Percentiles rank a stretch among this genome's conserved stretches.
These are phyloP conservation scores for Ailanthus altissimus DNA, from an alignment of 345 rosid genomes.

Conservation along the genomic window DNA sequence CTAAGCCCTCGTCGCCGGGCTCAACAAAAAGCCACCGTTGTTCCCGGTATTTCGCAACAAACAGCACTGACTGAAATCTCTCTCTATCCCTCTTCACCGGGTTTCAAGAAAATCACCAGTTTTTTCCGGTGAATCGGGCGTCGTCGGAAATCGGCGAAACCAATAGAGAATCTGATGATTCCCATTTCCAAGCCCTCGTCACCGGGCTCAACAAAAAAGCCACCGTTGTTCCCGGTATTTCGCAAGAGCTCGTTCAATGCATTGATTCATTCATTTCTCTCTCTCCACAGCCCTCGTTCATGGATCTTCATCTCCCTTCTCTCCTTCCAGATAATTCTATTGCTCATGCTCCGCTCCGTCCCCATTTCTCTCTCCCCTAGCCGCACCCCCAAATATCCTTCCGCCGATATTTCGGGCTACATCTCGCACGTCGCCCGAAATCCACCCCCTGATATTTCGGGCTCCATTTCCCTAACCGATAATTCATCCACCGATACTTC, in stretches of 20 bases:
- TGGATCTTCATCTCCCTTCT: constrained; percentile 63
- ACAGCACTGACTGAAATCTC: background rate
- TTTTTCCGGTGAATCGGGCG: constrained; percentile 25
- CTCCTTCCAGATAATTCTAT: constrained; percentile 59
- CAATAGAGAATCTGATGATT: constrained; percentile 41
- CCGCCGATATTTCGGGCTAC: constrained; percentile 2
- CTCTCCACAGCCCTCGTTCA: constrained; percentile 48
- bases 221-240: background rate
- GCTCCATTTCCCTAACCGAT: no score
- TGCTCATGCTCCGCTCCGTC: constrained; percentile 54
- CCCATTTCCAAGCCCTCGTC: constrained; percentile 46
- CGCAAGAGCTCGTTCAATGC: constrained; percentile 47
- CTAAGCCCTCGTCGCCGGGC: constrained; percentile 45
- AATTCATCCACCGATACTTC: no score
- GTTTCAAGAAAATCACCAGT: background rate
- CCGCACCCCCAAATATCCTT: constrained; percentile 16
- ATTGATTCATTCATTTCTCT: constrained; percentile 35
- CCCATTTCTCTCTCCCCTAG: constrained; percentile 37
- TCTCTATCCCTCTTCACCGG: background rate
- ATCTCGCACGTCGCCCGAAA: background rate
- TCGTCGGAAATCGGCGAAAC: constrained; percentile 19
- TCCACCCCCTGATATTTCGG: no score
- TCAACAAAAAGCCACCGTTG: constrained; percentile 22
- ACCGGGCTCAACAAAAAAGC: constrained; percentile 39
- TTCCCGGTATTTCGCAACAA: constrained; percentile 29